Base-by-base conservation (phyloP, 306 rosid genomes). In the Quillaja saponaria region DNA sequence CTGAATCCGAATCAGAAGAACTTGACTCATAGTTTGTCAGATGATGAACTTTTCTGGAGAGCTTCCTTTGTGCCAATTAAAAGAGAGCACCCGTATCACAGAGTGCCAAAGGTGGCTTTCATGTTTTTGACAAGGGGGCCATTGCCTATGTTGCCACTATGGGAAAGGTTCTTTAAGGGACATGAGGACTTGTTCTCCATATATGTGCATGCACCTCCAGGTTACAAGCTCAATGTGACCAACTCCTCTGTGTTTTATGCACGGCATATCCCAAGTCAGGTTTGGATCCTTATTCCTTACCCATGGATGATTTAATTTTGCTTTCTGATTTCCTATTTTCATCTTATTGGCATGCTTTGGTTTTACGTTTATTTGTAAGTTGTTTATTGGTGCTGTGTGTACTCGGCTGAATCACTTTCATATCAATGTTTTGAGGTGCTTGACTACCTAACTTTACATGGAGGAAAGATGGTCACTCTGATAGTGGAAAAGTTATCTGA, bases 71-170 rank as follows among this genome's bases (percentile, higher is more conserved):
- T 77, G 47, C 82, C 96, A 6, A 69, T 37, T 8, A 81, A 67
- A 69, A 33, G 19, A 15, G 71, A 46, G 1, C 78, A 63, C 39
- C 96, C 96, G 7, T 82, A 52, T 38, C 44, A 19, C 42, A 78
- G 95, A 64, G 73, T 72, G 10, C 94, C 98, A 0, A 92, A 84
- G 69, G 78, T 92, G 10, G 98, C 98, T 5, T 92, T 92, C 84
- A 82, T 92, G 98, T 92, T 84, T 63, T 59, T 92, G 80, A 92
- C 95, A 0, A 81, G 96, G 55, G 98, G 98, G 1, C 95, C 96
- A 0, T 75, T 88, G 73, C 96, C 96, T 6, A 7, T 92, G 71
- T 11, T 84, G 70, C 96, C 95, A 6, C 81, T 92, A 42, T 88
- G 98, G 98, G 96, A 92, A 83, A 82, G 83, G 63, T 88, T 92